Conservation (phyloP, 2,329 filamentous ascomycete genomes). For the Colletotrichum eleusines region DNA sequence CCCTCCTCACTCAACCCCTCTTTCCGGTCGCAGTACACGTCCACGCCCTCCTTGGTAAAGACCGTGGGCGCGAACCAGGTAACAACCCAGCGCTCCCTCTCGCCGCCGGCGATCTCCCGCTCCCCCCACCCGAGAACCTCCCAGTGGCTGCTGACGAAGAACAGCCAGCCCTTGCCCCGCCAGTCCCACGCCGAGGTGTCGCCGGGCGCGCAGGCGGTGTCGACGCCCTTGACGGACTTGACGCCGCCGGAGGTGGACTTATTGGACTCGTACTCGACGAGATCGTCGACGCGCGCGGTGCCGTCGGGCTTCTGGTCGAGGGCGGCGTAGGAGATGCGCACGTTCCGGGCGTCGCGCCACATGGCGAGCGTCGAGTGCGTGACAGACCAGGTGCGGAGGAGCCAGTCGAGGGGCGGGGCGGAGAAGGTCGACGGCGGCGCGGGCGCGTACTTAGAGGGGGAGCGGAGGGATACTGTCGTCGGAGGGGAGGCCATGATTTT, state of each 20-base stretch:
- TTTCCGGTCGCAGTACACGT: conserved; percentile 77
- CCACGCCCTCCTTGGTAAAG: conserved; percentile 85
- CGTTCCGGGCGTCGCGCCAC: conserved; percentile 85
- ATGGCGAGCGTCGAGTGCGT: conserved; percentile 82
- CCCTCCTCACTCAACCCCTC: conserved; percentile 71
- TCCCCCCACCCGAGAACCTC: conserved; percentile 84
- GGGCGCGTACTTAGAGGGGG: conserved; percentile 63
- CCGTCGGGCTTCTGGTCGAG: conserved; percentile 58
- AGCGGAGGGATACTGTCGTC: conserved; percentile 37
- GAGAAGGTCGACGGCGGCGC: conserved; percentile 47
- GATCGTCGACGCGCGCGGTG: conserved; percentile 71
- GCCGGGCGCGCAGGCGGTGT: conserved; percentile 57
- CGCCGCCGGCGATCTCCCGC: conserved; percentile 53
- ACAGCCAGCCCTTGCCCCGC: conserved; percentile 81
- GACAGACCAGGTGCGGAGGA: conserved; percentile 77
- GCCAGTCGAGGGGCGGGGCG: conserved; percentile 67
- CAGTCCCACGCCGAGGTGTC: conserved; percentile 73
- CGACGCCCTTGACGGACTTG: conserved; percentile 74
- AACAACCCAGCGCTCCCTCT: conserved; percentile 76
- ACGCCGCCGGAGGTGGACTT: conserved; percentile 55
- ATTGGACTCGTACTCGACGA: conserved; percentile 76
- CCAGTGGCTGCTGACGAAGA: conserved; percentile 81
- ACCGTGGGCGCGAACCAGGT: conserved; percentile 87
- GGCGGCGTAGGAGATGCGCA: conserved; percentile 79
- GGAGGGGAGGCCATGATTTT: conserved; percentile 37